Evolutionary conservation across 768 basidiomycete genomes (phyloP), one percentile per base, ranked within the genome.

Genomic region (Xerocomus brunneocitrinus): DNA sequence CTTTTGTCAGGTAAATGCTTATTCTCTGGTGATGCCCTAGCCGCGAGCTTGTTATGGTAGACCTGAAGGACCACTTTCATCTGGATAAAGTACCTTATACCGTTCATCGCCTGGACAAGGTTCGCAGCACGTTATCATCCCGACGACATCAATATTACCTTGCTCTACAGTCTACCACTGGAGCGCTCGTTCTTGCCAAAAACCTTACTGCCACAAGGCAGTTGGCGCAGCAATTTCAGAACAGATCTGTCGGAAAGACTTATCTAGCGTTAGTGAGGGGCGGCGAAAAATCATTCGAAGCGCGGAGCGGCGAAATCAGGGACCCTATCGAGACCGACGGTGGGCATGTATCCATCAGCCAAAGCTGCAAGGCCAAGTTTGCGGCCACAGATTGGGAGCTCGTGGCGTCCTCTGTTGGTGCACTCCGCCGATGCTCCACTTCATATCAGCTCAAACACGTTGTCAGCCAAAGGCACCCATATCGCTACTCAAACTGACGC

Each of bases 81-180:
- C 60, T 79, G 45, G 58, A 62, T 14, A 58, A 51, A 25, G 54
- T 66, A n/a, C 83, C 79, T 7, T 71, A 72, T 49, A 71, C 79
- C 6, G 77, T 87, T 22, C 86, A 88, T 62, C 78, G 86, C 13
- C 74, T 88, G 5, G 85, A 87, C 71, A 84, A 83, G 73, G 86
- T 82, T 25, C 14, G 64, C 57, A 14, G 24, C 41, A 8, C 14
- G 39, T 50, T 25, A 47, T 13, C 16, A 28, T 24, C 5, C 36
- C 39, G 5, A 40, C n/a, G 3, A 10, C n/a, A 22, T 35, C 31
- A 22, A 27, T 12, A 38, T 50, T 14, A 61, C 31, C 39, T 50
- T 12, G 8, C 24, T 41, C 36, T 9, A 5, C 45, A 87, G 86
- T 66, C 73, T 2, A 87, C 85, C 1, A 87, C 86, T 1, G 86